Conservation (phyloP, 352 stramenopile species). For the Phytophthora brassicae region DNA sequence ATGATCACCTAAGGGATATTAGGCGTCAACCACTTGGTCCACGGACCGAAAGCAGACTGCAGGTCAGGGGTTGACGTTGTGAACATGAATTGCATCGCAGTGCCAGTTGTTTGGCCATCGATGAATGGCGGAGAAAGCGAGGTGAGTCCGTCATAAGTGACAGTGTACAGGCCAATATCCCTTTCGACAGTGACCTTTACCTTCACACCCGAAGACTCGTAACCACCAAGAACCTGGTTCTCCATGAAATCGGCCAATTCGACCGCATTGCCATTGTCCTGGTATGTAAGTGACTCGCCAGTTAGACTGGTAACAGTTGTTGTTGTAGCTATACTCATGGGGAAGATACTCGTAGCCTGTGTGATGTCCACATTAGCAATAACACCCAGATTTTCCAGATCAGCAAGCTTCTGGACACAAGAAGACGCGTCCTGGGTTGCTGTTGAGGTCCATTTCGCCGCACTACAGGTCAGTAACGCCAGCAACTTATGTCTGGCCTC, state of each 20-base stretch:
- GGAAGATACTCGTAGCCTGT: conserved; percentile 2
- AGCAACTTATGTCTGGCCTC: conserved; percentile 6
- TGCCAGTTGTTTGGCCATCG: not conserved
- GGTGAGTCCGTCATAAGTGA: conserved; percentile 12
- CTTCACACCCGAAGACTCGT: conserved; percentile 2
- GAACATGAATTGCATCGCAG: conserved; percentile 10
- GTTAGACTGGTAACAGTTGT: not conserved
- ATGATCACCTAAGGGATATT: not conserved
- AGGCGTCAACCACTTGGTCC: conserved; percentile 5
- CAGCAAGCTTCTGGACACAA: conserved; percentile 8
- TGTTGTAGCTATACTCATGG: not conserved
- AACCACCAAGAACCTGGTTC: conserved; percentile 14
- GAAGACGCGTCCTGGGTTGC: not conserved
- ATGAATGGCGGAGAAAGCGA: not conserved
- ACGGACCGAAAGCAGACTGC: not conserved
- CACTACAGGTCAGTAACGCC: conserved; percentile 6
- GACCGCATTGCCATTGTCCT: conserved; percentile 9
- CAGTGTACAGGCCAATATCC: not conserved
- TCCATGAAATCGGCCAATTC: conserved; percentile 18
- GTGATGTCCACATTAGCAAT: conserved; percentile 8
- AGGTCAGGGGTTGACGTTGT: not conserved
- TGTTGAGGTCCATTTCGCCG: not conserved
- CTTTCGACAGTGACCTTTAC: not conserved
- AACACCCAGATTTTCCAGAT: not conserved
- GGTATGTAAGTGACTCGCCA: not conserved